Evolutionary conservation across 2,329 filamentous ascomycete species (phyloP), one percentile per base, ranked within the genome.

Genomic region (Leptographium wingfieldii): DNA sequence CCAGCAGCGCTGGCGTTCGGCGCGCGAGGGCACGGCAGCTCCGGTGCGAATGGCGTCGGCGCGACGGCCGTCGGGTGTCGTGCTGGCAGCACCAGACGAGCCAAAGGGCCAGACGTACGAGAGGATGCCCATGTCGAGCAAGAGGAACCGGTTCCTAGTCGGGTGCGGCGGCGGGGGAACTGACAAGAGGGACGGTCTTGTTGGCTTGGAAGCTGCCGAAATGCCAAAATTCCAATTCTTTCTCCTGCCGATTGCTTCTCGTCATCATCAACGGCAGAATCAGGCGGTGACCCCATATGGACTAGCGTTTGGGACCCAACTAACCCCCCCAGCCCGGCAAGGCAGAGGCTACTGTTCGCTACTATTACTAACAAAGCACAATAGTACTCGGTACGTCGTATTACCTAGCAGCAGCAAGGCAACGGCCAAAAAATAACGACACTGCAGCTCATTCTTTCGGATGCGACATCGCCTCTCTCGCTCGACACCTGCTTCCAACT

Each of bases 1-100:
- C 88, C 92, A 99, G 82, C 94, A 99, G 69, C 82, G 79, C 67
- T 84, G 79, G 69, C 94, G 86, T 72, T 92, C 88, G 64, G 80
- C 83, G 65, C 92, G 86, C 69, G 90, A 88, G n/a, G 94, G 94
- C 5, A 92, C 90, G 68, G 92, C 78, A 64, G 75, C 72, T 67
- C 81, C 81, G 63, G 73, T 72, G 70, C 80, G 80, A 66, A 83
- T 76, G 65, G 79, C 78, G 63, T 79, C 74, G 66, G 75, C 78
- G 67, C 76, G 76, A 71, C 78, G 78, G 63, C 73, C 70, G 55
- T 73, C 71, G 25, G 68, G 65, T 29, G 76, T 72, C 59, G 72
- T 65, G 60, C 73, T 61, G 55, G 48, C 68, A 40, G 38, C 38
- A 3, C 35, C 3, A 38, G 38, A 35, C 38, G 10, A 9, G 61